phyloP scores from a whole-genome alignment of 2,329 filamentous ascomycete genomes.

The Pyrenophora graminea region DNA sequence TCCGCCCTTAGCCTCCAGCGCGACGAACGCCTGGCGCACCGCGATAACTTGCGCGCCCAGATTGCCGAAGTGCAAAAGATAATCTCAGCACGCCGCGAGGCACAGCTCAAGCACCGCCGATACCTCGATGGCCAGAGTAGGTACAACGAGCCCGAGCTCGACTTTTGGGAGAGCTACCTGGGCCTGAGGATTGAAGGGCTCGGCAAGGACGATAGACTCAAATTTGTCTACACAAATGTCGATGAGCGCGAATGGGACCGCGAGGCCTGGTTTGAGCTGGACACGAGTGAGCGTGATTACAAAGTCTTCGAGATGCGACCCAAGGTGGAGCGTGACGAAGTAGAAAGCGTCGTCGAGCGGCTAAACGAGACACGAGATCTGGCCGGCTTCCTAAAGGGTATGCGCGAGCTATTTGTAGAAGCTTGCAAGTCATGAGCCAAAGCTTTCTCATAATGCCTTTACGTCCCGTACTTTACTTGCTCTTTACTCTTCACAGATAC shows the following conservation, averaged over 20 bases:
- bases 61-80: slow-evolving; percentile 69
- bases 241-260: slow-evolving; percentile 85
- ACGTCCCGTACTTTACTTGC: neutral
- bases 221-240: slow-evolving; percentile 87
- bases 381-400: slow-evolving; percentile 74
- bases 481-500: slow-evolving; percentile 3
- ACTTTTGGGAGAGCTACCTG: slow-evolving; percentile 93
- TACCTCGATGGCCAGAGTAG: slow-evolving; percentile 81
- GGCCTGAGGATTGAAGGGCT: slow-evolving; percentile 89
- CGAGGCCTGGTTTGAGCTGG: slow-evolving; percentile 92
- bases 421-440: slow-evolving; percentile 50
- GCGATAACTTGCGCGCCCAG: slow-evolving; percentile 60
- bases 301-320: slow-evolving; percentile 80
- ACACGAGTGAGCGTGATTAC: slow-evolving; percentile 80
- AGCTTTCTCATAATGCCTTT: neutral
- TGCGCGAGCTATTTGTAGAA: slow-evolving; percentile 74
- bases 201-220: slow-evolving; percentile 79
- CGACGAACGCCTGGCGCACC: slow-evolving; percentile 58
- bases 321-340: slow-evolving; percentile 76
- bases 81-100: slow-evolving; percentile 71
- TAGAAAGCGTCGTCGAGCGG: slow-evolving; percentile 75
- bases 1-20: slow-evolving; percentile 60
- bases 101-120: slow-evolving; percentile 71
- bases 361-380: slow-evolving; percentile 82
- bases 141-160: slow-evolving; percentile 89